A percentile compares a stretch with the other conserved stretches of the same genome.
phyloP scores from a whole-genome alignment of 768 basidiomycete genomes.

The Podaxis pistillaris region DNA sequence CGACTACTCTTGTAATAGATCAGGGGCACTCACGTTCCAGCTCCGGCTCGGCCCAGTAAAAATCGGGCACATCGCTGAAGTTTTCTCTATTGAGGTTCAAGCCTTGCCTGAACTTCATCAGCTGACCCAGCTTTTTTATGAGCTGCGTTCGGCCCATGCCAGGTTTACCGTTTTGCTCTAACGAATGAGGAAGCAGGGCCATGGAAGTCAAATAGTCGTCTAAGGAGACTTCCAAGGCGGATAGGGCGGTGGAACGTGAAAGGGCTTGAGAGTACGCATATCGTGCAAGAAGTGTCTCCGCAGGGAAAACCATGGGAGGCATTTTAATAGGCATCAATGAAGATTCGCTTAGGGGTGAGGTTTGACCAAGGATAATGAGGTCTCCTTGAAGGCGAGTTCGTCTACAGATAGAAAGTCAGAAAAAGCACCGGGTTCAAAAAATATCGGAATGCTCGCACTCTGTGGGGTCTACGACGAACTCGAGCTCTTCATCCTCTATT shows the following conservation, averaged over 20 bases:
- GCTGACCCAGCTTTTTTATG: slow-evolving; percentile 88
- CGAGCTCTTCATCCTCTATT: slow-evolving; percentile 85
- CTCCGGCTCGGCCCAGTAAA: slow-evolving; percentile 94
- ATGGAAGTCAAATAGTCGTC: slow-evolving; percentile 84
- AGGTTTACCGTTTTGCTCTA: slow-evolving; percentile 80
- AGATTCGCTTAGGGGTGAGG: slow-evolving; percentile 54
- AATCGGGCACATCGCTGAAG: slow-evolving; percentile 85
- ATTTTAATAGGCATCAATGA: slow-evolving; percentile 42
- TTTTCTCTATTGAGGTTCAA: slow-evolving; percentile 89
- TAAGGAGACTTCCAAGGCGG: slow-evolving; percentile 81
- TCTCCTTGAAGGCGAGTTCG: slow-evolving; percentile 88
- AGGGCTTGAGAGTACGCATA: slow-evolving; percentile 93
- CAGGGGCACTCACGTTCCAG: slow-evolving; percentile 61
- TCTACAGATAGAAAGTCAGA: slow-evolving; percentile 36
- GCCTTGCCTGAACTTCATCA: slow-evolving; percentile 91
- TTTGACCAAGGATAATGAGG: slow-evolving; percentile 82
- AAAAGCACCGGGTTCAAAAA: neutral
- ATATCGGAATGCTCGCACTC: slow-evolving; percentile 48
- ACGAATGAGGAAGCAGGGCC: slow-evolving; percentile 70
- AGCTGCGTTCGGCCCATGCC: slow-evolving; percentile 78
- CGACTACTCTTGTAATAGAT: neutral
- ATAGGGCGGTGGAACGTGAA: slow-evolving; percentile 83
- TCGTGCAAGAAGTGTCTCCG: slow-evolving; percentile 75
- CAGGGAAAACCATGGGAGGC: slow-evolving; percentile 57
- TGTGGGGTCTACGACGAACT: slow-evolving; percentile 87